Evolutionary conservation across 176 grass and related monocot genomes (phyloP).

Genomic region (Triticum monococcum): DNA sequence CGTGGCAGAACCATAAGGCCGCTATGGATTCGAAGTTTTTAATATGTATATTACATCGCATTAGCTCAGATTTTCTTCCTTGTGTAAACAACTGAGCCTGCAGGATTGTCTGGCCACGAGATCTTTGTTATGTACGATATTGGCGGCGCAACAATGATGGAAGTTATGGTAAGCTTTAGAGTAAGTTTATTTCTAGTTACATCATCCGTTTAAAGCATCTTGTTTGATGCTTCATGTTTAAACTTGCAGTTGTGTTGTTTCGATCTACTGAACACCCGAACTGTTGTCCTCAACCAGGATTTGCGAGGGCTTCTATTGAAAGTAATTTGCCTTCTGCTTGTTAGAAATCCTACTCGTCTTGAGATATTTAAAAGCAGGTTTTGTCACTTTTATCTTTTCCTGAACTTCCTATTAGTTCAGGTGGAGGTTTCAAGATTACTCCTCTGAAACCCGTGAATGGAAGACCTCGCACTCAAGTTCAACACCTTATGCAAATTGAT

Average conservation of each 20-base stretch:
- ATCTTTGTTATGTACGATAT: conserved; percentile 97
- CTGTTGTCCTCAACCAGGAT: conserved; percentile 88
- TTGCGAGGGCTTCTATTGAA: conserved; percentile 85
- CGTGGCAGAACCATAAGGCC: background rate
- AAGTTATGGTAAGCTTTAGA: conserved; percentile 72
- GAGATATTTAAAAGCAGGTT: background rate
- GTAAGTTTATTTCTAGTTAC: conserved; percentile 31
- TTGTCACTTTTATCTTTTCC: conserved; percentile 26
- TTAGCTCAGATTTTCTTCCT: conserved; percentile 25
- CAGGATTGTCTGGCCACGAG: conserved; percentile 93
- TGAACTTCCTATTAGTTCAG: conserved; percentile 42
- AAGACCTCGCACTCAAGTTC: conserved; percentile 77
- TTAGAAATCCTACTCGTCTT: background rate
- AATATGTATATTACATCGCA: conserved; percentile 16
- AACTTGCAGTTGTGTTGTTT: conserved; percentile 83
- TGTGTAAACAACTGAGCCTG: conserved; percentile 35
- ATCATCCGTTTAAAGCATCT: conserved; percentile 12
- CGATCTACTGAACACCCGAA: conserved; percentile 87
- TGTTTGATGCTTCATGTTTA: conserved; percentile 8
- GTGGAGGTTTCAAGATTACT: conserved; percentile 98
- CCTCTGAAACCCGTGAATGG: conserved; percentile 76
- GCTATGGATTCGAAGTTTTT: background rate
- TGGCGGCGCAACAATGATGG: conserved; percentile 99
- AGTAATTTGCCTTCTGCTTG: conserved; percentile 59
- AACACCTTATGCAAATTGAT: conserved; percentile 99